phyloP scores from a whole-genome alignment of 352 stramenopile genomes.

The Phytophthora crassamura region DNA sequence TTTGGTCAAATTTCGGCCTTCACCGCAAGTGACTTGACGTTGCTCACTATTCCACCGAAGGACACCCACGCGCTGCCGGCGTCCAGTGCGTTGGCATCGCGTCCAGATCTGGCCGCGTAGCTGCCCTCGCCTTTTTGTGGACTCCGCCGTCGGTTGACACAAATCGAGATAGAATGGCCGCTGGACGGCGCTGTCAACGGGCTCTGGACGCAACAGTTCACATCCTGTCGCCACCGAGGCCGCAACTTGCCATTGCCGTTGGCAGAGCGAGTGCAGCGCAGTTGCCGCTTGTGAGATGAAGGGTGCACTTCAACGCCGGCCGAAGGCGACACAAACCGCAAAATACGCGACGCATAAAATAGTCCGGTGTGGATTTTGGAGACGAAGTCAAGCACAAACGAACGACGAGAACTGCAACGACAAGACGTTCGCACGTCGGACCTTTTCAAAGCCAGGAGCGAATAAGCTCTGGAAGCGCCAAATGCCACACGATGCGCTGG shows the following conservation, averaged over 20 bases:
- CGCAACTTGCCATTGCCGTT: background rate
- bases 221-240: slow-evolving; percentile 12
- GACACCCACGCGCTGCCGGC: background rate
- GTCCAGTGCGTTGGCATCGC: slow-evolving; percentile 6
- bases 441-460: slow-evolving; percentile 16
- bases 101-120: slow-evolving; percentile 16
- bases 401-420: slow-evolving; percentile 7
- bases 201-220: slow-evolving; percentile 8
- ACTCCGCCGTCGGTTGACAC: background rate
- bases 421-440: slow-evolving; percentile 20
- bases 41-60: slow-evolving; percentile 6
- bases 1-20: slow-evolving; percentile 7
- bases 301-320: background rate
- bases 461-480: background rate
- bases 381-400: slow-evolving; percentile 6
- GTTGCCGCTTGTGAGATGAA: background rate
- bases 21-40: slow-evolving; percentile 6
- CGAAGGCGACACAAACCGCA: background rate
- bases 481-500: background rate
- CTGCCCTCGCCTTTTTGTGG: slow-evolving; percentile 14
- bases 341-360: background rate
- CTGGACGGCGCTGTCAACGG: slow-evolving; percentile 12
- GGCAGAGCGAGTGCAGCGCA: background rate
- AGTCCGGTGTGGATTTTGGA: background rate
- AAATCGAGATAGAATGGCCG: slow-evolving; percentile 13